Evolutionary conservation across 2,329 filamentous ascomycete genomes (phyloP), one percentile per base, ranked within the genome.

Genomic region (Alternaria sp.): DNA sequence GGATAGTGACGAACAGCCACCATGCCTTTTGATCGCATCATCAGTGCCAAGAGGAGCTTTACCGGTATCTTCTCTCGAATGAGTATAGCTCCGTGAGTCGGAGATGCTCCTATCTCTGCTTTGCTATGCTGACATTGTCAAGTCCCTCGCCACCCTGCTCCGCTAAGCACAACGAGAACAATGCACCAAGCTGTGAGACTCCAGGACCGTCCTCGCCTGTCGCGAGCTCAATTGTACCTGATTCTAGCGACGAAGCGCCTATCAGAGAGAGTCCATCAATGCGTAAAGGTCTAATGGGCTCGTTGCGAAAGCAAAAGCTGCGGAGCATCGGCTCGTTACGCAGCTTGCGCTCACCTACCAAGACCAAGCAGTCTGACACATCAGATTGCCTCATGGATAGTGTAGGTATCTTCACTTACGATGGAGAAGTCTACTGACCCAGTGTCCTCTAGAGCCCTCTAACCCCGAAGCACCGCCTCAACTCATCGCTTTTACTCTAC

Each of bases 21-120:
- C 58, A 79, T 74, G 71, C 68, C 64, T 46, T 60, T 78, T 37
- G 72, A 71, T 58, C 71, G 68, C 41, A 66, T 78, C 20, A 54
- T 76, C 46, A 67, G 68, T 55, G 71, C 72, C 12, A 78, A 71
- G 59, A 76, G 74, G 65, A 78, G 76, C 47, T 60, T 77, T 43
- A 71, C 74, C 6, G 73, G 71, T 15, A 69, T 77, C 60, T 71
- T 74, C 66, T 64, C 65, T 33, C 57, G 55, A n/a, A 51, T 68
- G 6, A 57, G 37, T n/a, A 26, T 21, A 15, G 15, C 53, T 11
- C 26, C 28, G 47, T 57, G 26, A 30, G 59, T 61, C 5, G 8
- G 11, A 6, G 7, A 10, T 23, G 12, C 15, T 47, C 5, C 15
- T 28, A 2, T 12, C 20, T 21, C 14, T 8, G 21, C n/a, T 54